phyloP scores from a whole-genome alignment of 2,329 filamentous ascomycete genomes.

The Ilyonectria sp. region DNA sequence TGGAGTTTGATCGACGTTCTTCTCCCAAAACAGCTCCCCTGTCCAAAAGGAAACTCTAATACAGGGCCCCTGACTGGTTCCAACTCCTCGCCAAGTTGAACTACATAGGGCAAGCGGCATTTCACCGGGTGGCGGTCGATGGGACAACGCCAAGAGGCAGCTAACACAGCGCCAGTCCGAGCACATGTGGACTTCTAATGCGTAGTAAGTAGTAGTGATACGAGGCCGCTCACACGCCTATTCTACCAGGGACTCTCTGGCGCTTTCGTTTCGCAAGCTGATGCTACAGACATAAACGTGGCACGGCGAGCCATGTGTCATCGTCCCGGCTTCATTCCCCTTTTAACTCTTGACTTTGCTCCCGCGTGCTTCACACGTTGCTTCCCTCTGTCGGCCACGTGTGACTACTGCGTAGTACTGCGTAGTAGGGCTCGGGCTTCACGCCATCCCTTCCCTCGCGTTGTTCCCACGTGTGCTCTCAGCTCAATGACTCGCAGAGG shows the following conservation, averaged over 20 bases:
- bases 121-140: slow-evolving; percentile 19
- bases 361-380: not conserved
- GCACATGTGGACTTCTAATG: slow-evolving; percentile 15
- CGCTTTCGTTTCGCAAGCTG: not conserved
- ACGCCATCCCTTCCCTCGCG: slow-evolving; percentile 1
- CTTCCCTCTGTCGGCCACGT: not conserved
- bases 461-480: not conserved
- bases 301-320: not conserved
- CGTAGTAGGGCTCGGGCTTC: not conserved
- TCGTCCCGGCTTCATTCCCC: not conserved
- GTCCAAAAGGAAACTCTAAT: not conserved
- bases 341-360: not conserved
- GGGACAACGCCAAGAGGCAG: slow-evolving; percentile 10
- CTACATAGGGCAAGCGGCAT: not conserved
- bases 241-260: not conserved
- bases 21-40: not conserved
- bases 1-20: slow-evolving; percentile 3
- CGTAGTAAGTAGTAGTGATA: slow-evolving; percentile 8
- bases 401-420: not conserved
- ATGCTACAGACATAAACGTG: not conserved
- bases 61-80: not conserved
- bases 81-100: not conserved
- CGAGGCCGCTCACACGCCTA: slow-evolving; percentile 4
- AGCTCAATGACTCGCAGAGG: not conserved
- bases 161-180: slow-evolving; percentile 28